Evolutionary conservation across 805 yeast genomes (phyloP).

Genomic region (Naumovozyma baii): DNA sequence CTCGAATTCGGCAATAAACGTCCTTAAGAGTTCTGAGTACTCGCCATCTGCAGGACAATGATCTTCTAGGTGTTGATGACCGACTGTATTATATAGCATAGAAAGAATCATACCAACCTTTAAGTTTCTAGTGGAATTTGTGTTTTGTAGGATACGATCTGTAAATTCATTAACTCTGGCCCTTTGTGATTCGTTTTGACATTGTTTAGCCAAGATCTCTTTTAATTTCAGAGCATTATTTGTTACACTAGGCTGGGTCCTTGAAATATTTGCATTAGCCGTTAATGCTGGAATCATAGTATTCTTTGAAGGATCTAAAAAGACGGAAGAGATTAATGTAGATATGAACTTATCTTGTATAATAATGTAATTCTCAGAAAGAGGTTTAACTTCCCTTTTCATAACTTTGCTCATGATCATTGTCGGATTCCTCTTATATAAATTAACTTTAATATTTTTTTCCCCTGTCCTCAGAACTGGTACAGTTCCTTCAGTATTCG

Average conservation of each 20-base stretch:
- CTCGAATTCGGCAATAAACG: slow-evolving; percentile 18
- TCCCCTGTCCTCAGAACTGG: not conserved
- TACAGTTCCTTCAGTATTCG: not conserved
- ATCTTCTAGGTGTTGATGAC: slow-evolving; percentile 23
- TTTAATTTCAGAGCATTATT: slow-evolving; percentile 18
- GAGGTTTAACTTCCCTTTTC: slow-evolving; percentile 28
- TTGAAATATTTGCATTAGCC: slow-evolving; percentile 20
- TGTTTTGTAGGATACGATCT: slow-evolving; percentile 21
- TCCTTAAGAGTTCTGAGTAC: slow-evolving; percentile 20
- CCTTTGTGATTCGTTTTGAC: slow-evolving; percentile 16
- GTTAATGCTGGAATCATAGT: slow-evolving; percentile 25
- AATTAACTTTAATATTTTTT: slow-evolving; percentile 18
- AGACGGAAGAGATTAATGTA: slow-evolving; percentile 21
- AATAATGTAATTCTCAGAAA: slow-evolving; percentile 26
- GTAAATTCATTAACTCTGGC: slow-evolving; percentile 21
- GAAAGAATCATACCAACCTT: slow-evolving; percentile 18
- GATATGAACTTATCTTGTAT: slow-evolving; percentile 25
- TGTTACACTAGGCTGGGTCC: slow-evolving; percentile 19
- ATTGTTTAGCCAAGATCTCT: slow-evolving; percentile 17
- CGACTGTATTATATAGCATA: slow-evolving; percentile 15
- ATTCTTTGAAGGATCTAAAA: slow-evolving; percentile 21
- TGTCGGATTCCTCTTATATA: slow-evolving; percentile 22
- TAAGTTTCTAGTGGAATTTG: slow-evolving; percentile 13
- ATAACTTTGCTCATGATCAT: slow-evolving; percentile 24
- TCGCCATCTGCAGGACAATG: slow-evolving; percentile 16